Conservation (phyloP, 306 rosid genomes). For the Corylus avellana region DNA sequence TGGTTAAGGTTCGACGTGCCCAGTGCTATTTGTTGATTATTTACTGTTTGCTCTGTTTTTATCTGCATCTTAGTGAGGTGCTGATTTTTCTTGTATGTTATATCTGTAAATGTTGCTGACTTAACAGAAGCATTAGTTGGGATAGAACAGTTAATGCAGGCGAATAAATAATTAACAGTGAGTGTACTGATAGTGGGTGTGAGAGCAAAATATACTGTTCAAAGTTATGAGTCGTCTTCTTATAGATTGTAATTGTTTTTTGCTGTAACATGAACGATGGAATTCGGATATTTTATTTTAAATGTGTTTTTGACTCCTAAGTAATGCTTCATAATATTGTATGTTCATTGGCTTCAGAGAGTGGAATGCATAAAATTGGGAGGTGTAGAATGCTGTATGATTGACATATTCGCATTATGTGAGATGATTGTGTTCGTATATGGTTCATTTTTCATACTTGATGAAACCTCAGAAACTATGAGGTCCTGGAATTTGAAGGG, state of each 20-base stretch:
- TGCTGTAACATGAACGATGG: neutral
- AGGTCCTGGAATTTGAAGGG: too few relatives aligned
- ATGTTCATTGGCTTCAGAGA: neutral
- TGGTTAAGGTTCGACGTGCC: conserved; percentile 14
- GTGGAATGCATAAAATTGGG: neutral
- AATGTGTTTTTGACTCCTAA: neutral
- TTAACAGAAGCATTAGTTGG: neutral
- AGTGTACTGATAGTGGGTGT: neutral
- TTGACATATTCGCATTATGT: too few relatives aligned
- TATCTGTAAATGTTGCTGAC: conserved; percentile 19
- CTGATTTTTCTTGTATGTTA: conserved; percentile 9
- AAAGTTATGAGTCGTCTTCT: neutral
- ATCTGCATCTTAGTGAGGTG: conserved; percentile 8
- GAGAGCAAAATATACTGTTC: neutral
- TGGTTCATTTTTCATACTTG: too few relatives aligned
- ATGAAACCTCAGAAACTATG: too few relatives aligned
- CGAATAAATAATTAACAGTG: neutral
- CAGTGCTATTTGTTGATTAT: conserved; percentile 7
- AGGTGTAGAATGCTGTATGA: neutral
- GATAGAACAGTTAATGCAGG: neutral
- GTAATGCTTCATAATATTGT: neutral
- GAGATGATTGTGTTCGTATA: too few relatives aligned
- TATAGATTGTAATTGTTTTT: neutral
- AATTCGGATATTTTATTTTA: neutral
- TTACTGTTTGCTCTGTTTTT: conserved; percentile 6